Percentiles rank a stretch among this genome's conserved stretches.
phyloP scores from a whole-genome alignment of 2,329 filamentous ascomycete species.

The Fusarium sp. region DNA sequence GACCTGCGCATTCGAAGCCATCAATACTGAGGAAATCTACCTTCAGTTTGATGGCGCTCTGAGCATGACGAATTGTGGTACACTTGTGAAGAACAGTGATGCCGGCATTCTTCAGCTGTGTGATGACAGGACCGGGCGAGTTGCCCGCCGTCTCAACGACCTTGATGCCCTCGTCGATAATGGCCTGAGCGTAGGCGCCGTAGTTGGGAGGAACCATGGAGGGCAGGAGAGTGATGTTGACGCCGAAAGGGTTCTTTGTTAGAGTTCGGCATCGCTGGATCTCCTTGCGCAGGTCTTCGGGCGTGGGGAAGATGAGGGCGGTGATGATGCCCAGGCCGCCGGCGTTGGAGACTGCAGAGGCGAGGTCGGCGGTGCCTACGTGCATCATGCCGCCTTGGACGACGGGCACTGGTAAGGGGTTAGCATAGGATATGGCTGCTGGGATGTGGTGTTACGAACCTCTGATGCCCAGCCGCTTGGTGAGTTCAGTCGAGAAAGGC shows the following conservation, averaged over 20 bases:
- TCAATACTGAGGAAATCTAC: constrained; percentile 98
- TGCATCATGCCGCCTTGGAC: constrained; percentile 92
- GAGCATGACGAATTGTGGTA: constrained; percentile 93
- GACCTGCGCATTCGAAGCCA: constrained; percentile 95
- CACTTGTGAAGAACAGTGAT: constrained; percentile 94
- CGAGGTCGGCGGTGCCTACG: constrained; percentile 84
- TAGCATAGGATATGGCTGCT: neutral
- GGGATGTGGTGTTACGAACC: constrained; percentile 49
- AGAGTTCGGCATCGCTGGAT: constrained; percentile 88
- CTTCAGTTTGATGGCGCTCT: constrained; percentile 91
- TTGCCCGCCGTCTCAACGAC: constrained; percentile 96
- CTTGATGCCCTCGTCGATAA: constrained; percentile 91
- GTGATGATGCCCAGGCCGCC: constrained; percentile 87
- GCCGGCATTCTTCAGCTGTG: constrained; percentile 83
- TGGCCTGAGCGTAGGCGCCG: constrained; percentile 87
- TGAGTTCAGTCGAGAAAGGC: constrained; percentile 71
- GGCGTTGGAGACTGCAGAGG: constrained; percentile 82
- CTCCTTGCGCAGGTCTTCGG: constrained; percentile 92
- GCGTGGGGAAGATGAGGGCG: constrained; percentile 91
- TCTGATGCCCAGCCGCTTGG: constrained; percentile 69
- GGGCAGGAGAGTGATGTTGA: constrained; percentile 95
- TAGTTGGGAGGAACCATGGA: constrained; percentile 93
- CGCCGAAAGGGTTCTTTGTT: constrained; percentile 85
- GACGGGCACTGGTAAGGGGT: constrained; percentile 72
- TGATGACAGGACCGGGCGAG: constrained; percentile 88